Base-by-base conservation (phyloP, 768 basidiomycete species). In the Coprinopsis cinerea region DNA sequence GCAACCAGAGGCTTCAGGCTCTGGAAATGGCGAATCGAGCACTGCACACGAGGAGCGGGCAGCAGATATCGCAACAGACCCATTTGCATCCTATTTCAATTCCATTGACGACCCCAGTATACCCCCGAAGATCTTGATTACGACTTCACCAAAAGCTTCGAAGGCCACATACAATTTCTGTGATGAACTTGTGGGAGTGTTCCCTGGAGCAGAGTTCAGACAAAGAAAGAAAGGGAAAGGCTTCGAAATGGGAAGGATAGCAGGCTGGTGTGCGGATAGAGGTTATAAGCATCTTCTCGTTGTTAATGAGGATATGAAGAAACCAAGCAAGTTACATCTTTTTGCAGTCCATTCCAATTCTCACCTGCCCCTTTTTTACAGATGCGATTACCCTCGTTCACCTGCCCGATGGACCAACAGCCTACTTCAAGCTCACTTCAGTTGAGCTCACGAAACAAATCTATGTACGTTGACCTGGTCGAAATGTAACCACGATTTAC, bases 281-380 rank as follows among this genome's bases (percentile, higher is more conserved):
- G 87, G 86, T 2, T 99, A 91, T 63, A 86, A 85, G 37, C 91
- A 94, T 55, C 62, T 98, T 54, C 75, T 89, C 36, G 91, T 99
- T 2, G 90, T 98, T 27, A 98, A 98, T 55, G 96, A 99, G 61
- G 90, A 98, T 58, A 85, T 83, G 75, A 93, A 93, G 63, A 85
- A 85, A 62, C 88, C 93, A 13, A 96, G 96, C 94, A 57, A 65
- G 91, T 76, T 23, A 23, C 24, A 4, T 40, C 23, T 41, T 41
- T 48, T 26, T 11, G 17, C n/a, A 10, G 20, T 6, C 22, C 13
- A 53, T 27, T 37, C 17, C 10, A 22, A 27, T 10, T 30, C 39
- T 30, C 4, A 30, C 34, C 44, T 52, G 17, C 11, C 17, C 18
- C 11, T 6, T 15, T 15, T 18, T 42, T 52, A 3, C 56, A 98